Evolutionary conservation across 345 rosid species (phyloP).

Genomic region (Arabidopsis thaliana): TAIR10.1 NC_003075.7:7531001-7531500

Average conservation of each 20-base stretch:
- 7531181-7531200: constrained; percentile 40
- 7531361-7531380: neutral
- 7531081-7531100: constrained; percentile 14
- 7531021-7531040: neutral
- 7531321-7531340: constrained; percentile 58
- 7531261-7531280: constrained; percentile 27
- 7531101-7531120: constrained; percentile 32
- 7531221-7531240: constrained; percentile 42
- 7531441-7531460: constrained; percentile 86
- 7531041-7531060: neutral
- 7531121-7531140: constrained; percentile 32
- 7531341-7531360: constrained; percentile 41
- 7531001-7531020: neutral
- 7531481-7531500: constrained; percentile 36
- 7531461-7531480: constrained; percentile 95
- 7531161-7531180: constrained; percentile 16
- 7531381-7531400: neutral
- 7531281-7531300: constrained; percentile 17
- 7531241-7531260: constrained; percentile 31
- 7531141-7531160: constrained; percentile 35
- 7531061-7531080: neutral
- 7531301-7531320: constrained; percentile 47
- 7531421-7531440: constrained; percentile 82
- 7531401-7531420: neutral
- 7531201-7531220: constrained; percentile 44